phyloP scores from a whole-genome alignment of 108 stramenopile genomes.

The Cyclotella cryptica region DNA sequence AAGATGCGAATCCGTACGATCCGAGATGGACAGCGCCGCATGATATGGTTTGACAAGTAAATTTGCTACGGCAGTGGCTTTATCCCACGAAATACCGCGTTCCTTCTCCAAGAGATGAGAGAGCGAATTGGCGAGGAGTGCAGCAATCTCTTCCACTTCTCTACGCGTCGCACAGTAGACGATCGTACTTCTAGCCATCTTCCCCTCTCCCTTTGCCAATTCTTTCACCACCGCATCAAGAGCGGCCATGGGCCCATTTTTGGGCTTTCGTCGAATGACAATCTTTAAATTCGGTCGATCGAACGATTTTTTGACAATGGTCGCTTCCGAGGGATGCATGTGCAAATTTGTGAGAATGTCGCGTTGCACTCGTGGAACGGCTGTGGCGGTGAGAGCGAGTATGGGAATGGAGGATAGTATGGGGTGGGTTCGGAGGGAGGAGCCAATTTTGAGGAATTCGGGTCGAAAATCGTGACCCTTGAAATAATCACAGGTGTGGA shows the following conservation, averaged over 20 bases:
- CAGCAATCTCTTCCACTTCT: slow-evolving; percentile 60
- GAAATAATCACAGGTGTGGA: too few relatives aligned
- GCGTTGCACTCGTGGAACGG: slow-evolving; percentile 80
- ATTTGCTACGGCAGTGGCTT: slow-evolving; percentile 27
- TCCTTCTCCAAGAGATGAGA: slow-evolving; percentile 8
- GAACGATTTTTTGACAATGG: slow-evolving; percentile 68
- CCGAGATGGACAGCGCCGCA: slow-evolving; percentile 80
- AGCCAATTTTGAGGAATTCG: slow-evolving; percentile 76
- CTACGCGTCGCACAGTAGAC: slow-evolving; percentile 76
- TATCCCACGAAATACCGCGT: slow-evolving; percentile 14
- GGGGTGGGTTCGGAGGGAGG: slow-evolving; percentile 56
- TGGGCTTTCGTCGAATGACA: slow-evolving; percentile 63
- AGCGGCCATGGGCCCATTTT: slow-evolving; percentile 47
- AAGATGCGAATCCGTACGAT: slow-evolving; percentile 57
- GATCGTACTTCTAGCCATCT: slow-evolving; percentile 67
- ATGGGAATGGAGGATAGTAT: slow-evolving; percentile 65
- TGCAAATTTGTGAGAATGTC: slow-evolving; percentile 73
- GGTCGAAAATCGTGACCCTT: slow-evolving; percentile 83
- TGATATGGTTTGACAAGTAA: slow-evolving; percentile 69
- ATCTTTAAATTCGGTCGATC: slow-evolving; percentile 93
- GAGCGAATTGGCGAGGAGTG: slow-evolving; percentile 15
- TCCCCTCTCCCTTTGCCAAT: slow-evolving; percentile 21
- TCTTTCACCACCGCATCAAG: slow-evolving; percentile 56
- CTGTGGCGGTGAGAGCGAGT: slow-evolving; percentile 94
- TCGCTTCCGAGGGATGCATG: slow-evolving; percentile 53